Evolutionary conservation across 306 rosid species (phyloP), one percentile per base, ranked within the genome.

Genomic region (Cucurbita moschata): DNA sequence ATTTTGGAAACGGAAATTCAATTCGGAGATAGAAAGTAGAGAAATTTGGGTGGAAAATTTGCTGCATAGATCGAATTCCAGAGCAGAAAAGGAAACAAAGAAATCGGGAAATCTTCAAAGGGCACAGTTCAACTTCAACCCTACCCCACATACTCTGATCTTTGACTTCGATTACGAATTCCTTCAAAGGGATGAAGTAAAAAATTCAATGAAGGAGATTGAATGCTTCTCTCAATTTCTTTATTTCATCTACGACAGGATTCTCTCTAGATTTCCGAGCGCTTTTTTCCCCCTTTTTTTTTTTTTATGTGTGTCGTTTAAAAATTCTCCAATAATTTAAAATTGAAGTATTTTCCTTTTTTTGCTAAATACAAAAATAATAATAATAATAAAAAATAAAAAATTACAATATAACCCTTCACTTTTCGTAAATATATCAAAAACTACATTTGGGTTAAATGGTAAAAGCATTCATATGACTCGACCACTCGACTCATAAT

Each of bases 141-240:
- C 55, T 67, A 67, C 55, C 72, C 72, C 72, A 67, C 72, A 67
- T 67, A 23, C 72, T 67, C 72, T 12, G 56, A 42, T 40, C 46
- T 30, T 67, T 40, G 72, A 67, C 54, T 23, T 46, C 11, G 35
- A 67, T 21, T 50, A 50, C 2, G 54, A 50, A 50, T 50, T 50
- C 18, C 54, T 50, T 50, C 54, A 50, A 50, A 50, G 18, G 54
- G 7, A 0, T 47, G 52, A 3, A 11, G 52, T 12, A 2, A 47
- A 4, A 11, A 47, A 47, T 47, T 47, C 16, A 4, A 47, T 50
- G 52, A 50, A 50, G 54, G 18, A 50, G 54, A 50, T 50, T 50
- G n/a, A 50, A 14, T 50, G 3, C 54, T 50, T 50, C 8, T 50
- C 5, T 14, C 54, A 50, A 50, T 13, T 13, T 14, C 15, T n/a